These are phyloP conservation scores for Citrus unshiu DNA, from an alignment of 345 rosid species.

Conservation along the genomic window DNA sequence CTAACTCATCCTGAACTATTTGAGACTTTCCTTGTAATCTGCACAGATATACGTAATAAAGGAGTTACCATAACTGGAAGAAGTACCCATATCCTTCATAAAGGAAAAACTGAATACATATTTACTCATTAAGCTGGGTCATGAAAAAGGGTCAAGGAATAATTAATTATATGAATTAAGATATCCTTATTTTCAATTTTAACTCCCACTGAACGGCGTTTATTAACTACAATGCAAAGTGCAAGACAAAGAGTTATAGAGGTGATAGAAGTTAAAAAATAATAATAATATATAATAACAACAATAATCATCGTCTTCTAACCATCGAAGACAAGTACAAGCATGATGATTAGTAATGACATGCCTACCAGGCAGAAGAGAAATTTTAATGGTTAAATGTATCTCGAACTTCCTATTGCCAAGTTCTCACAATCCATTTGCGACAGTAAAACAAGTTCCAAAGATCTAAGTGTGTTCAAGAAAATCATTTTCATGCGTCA, in stretches of 20 bases:
- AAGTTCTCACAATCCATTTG: too few species aligned
- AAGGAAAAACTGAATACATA: background rate
- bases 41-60: slow-evolving; percentile 12
- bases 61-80: background rate
- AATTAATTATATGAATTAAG: background rate
- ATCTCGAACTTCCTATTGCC: too few species aligned
- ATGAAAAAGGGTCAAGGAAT: background rate
- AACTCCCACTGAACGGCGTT: background rate
- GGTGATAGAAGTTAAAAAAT: too few species aligned
- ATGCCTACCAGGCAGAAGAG: too few species aligned
- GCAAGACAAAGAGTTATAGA: background rate
- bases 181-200: background rate
- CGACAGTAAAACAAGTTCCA: too few species aligned
- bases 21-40: slow-evolving; percentile 98
- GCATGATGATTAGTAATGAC: too few species aligned
- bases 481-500: too few species aligned
- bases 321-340: too few species aligned
- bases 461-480: too few species aligned
- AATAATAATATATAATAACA: too few species aligned
- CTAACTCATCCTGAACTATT: slow-evolving; percentile 80
- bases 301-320: too few species aligned
- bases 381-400: too few species aligned
- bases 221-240: background rate
- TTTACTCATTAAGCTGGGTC: background rate
- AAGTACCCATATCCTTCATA: background rate